Percentiles rank a stretch among this genome's conserved stretches.
These are phyloP conservation scores for Microdochium trichocladiopsis DNA, from an alignment of 2,329 filamentous ascomycete species.

Conservation along the genomic window DNA sequence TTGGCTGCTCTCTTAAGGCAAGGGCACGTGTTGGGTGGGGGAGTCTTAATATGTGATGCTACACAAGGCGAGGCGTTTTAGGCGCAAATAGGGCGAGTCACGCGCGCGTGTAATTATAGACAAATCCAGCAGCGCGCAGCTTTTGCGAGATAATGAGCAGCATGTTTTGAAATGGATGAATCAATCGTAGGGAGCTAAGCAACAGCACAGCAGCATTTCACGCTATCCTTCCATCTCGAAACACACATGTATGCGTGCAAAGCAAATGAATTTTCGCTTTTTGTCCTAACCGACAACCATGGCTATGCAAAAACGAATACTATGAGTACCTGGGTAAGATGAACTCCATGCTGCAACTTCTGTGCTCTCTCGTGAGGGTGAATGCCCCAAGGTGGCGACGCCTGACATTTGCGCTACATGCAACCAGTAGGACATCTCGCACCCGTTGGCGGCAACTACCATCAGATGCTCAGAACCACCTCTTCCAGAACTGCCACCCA, in stretches of 20 bases:
- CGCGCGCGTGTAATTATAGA: not conserved
- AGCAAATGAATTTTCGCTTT: not conserved
- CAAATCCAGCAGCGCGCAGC: not conserved
- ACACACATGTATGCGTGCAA: not conserved
- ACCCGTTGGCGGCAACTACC: too few relatives aligned
- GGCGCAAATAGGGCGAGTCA: not conserved
- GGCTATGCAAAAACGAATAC: not conserved
- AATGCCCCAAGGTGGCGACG: too few relatives aligned
- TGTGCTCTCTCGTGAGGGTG: too few relatives aligned
- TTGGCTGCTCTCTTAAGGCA: conserved; percentile 15
- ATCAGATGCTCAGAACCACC: conserved; percentile 18
- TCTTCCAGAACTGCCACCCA: conserved; percentile 55
- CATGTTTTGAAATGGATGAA: too few relatives aligned
- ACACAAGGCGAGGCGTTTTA: not conserved
- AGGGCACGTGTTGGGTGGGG: too few relatives aligned
- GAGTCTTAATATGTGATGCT: too few relatives aligned
- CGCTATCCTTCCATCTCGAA: too few relatives aligned
- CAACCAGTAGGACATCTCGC: too few relatives aligned
- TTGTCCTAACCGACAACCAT: not conserved
- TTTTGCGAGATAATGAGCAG: not conserved
- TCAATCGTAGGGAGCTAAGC: too few relatives aligned
- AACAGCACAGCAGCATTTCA: too few relatives aligned
- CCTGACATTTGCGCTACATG: too few relatives aligned
- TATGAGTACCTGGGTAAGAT: not conserved
- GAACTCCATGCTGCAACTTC: too few relatives aligned